Percentiles rank a stretch among this genome's conserved stretches.
phyloP scores from a whole-genome alignment of 495 filamentous ascomycete species.

The Penicillium atrosanguineum region DNA sequence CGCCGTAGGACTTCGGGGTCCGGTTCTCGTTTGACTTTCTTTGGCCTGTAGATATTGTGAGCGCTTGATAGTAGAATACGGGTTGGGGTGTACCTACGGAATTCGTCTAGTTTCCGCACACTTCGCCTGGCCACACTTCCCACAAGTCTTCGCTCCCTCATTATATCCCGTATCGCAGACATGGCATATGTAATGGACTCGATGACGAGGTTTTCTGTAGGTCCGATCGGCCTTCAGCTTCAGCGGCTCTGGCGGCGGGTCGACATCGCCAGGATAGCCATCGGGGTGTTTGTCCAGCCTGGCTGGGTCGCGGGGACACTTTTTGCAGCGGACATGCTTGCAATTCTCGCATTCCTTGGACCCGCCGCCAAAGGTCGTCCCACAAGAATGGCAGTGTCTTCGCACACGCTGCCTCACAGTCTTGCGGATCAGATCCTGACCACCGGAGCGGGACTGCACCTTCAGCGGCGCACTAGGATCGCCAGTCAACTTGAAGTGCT shows the following conservation, averaged over 20 bases:
- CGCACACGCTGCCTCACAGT: conserved; percentile 66
- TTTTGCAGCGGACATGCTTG: conserved; percentile 73
- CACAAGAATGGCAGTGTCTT: conserved; percentile 75
- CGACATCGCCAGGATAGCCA: conserved; percentile 74
- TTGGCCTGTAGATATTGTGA: conserved; percentile 48
- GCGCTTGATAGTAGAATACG: neutral
- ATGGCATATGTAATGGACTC: conserved; percentile 62
- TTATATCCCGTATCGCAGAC: conserved; percentile 57
- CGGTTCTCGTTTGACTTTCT: conserved; percentile 58
- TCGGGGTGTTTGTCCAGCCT: conserved; percentile 73
- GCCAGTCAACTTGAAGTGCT: conserved; percentile 16
- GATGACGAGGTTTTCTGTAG: conserved; percentile 42
- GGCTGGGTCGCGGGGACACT: conserved; percentile 74
- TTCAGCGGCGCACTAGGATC: conserved; percentile 39
- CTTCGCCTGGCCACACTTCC: conserved; percentile 60
- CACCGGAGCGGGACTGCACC: conserved; percentile 61
- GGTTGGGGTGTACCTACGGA: conserved; percentile 40
- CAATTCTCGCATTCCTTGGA: conserved; percentile 68
- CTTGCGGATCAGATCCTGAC: conserved; percentile 69
- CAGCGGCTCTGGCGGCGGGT: conserved; percentile 37
- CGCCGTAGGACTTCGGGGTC: conserved; percentile 63
- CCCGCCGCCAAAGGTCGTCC: conserved; percentile 55
- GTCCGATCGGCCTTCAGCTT: conserved; percentile 33
- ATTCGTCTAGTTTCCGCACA: conserved; percentile 46
- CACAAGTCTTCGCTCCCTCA: conserved; percentile 49